phyloP scores from a whole-genome alignment of 2,329 filamentous ascomycete species.

The Cytospora piceae region DNA sequence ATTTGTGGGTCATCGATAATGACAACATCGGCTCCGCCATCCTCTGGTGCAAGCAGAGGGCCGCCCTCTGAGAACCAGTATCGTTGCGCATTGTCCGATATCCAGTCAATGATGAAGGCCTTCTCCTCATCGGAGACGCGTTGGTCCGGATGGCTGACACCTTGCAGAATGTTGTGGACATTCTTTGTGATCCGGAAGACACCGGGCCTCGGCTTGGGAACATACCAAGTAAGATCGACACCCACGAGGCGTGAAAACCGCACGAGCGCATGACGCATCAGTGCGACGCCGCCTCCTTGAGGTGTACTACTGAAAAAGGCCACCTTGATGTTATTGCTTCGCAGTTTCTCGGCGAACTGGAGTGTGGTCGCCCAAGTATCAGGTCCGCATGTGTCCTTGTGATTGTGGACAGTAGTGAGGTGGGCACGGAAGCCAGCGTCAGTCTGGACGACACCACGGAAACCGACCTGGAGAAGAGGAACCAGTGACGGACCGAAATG shows the following conservation, averaged over 20 bases:
- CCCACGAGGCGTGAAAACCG: slow-evolving; percentile 69
- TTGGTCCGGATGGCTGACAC: slow-evolving; percentile 68
- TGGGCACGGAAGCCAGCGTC: slow-evolving; percentile 68
- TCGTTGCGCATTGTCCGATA: slow-evolving; percentile 70
- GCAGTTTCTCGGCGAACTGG: slow-evolving; percentile 65
- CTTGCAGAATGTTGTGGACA: slow-evolving; percentile 87
- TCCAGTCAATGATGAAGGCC: slow-evolving; percentile 69
- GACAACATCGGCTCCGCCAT: slow-evolving; percentile 77
- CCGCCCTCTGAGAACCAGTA: slow-evolving; percentile 75
- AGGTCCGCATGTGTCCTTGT: slow-evolving; percentile 62
- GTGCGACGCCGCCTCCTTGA: slow-evolving; percentile 79
- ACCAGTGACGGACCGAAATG: slow-evolving; percentile 74
- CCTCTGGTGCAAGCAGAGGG: slow-evolving; percentile 64
- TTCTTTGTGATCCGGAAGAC: slow-evolving; percentile 86
- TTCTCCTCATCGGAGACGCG: slow-evolving; percentile 67
- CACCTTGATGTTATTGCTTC: slow-evolving; percentile 66
- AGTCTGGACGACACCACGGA: slow-evolving; percentile 70
- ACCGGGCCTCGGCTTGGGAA: slow-evolving; percentile 77
- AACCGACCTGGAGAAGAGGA: slow-evolving; percentile 70
- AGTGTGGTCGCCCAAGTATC: slow-evolving; percentile 69
- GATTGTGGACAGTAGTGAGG: slow-evolving; percentile 59
- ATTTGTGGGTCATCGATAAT: slow-evolving; percentile 85
- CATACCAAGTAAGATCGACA: slow-evolving; percentile 76
- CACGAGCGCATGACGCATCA: slow-evolving; percentile 80
- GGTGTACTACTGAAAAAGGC: slow-evolving; percentile 82